phyloP scores from a whole-genome alignment of 2,329 filamentous ascomycete species.

The Stachybotrys elegans region DNA sequence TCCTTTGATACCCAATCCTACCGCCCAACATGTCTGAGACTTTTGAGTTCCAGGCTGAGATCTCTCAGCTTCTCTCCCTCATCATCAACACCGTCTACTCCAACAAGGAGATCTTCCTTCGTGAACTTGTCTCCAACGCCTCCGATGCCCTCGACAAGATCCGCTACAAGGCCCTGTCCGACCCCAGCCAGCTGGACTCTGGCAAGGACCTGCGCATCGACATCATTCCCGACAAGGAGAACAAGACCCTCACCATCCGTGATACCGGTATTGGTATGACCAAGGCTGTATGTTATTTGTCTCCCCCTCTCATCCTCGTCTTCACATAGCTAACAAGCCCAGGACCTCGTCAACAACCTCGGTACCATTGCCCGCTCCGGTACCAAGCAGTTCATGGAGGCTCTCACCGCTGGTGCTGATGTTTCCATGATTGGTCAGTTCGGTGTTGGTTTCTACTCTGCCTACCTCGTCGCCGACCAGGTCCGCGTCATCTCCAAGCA shows the following conservation, averaged over 20 bases:
- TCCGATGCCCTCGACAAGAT: conserved; percentile 99
- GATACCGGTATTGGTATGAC: conserved; percentile 99
- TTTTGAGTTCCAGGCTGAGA: conserved; percentile 99
- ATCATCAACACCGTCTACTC: conserved; percentile 99
- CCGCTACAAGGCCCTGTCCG: conserved; percentile 95
- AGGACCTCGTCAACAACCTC: conserved; percentile 99
- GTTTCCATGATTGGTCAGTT: conserved; percentile 99
- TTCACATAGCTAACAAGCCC: conserved; percentile 4
- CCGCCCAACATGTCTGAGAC: conserved; percentile 80
- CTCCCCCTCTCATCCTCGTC: background rate
- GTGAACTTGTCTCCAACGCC: conserved; percentile 97
- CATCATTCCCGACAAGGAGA: conserved; percentile 96
- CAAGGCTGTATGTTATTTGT: conserved; percentile 81
- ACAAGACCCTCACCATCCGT: conserved; percentile 94
- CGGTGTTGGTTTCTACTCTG: conserved; percentile 99
- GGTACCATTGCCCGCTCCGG: conserved; percentile 98
- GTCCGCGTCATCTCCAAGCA: conserved; percentile 96
- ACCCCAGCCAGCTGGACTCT: conserved; percentile 93
- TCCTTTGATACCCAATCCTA: conserved; percentile 29
- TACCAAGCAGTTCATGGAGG: conserved; percentile 99
- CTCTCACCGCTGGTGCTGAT: conserved; percentile 94
- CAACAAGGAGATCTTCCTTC: conserved; percentile 99
- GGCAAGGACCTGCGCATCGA: conserved; percentile 98
- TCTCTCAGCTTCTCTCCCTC: conserved; percentile 98
- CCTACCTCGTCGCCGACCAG: conserved; percentile 96